phyloP scores from a whole-genome alignment of 306 rosid species.

The Abrus precatorius region DNA sequence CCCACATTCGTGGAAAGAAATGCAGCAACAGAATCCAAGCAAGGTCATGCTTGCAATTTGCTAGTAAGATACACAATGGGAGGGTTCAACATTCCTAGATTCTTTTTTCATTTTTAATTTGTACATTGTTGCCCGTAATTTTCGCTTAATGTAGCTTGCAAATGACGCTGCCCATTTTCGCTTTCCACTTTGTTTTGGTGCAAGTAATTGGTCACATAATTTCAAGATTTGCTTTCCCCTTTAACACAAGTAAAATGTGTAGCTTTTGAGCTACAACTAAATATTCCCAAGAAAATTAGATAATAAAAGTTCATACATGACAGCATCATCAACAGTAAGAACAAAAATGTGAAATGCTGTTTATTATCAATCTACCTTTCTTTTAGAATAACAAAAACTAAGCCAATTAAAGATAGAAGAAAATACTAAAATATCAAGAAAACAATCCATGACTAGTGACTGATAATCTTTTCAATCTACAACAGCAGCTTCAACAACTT shows the following conservation, averaged over 20 bases:
- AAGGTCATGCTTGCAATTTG: background rate
- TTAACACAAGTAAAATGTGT: background rate
- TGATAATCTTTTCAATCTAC: conserved; percentile 28
- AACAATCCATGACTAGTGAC: conserved; percentile 32
- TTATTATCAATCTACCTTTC: conserved; percentile 21
- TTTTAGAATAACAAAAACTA: conserved; percentile 11
- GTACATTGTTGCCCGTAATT: background rate
- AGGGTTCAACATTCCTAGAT: background rate
- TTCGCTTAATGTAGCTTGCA: background rate
- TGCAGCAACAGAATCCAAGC: background rate
- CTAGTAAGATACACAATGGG: background rate
- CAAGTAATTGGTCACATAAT: conserved; percentile 10
- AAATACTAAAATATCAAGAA: conserved; percentile 22
- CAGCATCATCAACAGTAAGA: conserved; percentile 2
- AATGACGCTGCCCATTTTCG: conserved; percentile 13
- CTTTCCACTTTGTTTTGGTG: background rate
- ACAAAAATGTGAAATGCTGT: conserved; percentile 10
- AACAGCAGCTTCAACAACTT: conserved; percentile 41
- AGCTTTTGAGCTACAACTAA: background rate
- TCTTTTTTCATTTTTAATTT: background rate
- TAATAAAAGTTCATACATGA: conserved; percentile 12
- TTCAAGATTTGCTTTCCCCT: background rate
- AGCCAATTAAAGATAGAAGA: background rate
- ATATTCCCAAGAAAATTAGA: conserved; percentile 23
- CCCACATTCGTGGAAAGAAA: background rate